A percentile compares a stretch with the other conserved stretches of the same genome.
phyloP scores from a whole-genome alignment of 371 early-diverging fungal species.

The Phascolomyces articulosus region DNA sequence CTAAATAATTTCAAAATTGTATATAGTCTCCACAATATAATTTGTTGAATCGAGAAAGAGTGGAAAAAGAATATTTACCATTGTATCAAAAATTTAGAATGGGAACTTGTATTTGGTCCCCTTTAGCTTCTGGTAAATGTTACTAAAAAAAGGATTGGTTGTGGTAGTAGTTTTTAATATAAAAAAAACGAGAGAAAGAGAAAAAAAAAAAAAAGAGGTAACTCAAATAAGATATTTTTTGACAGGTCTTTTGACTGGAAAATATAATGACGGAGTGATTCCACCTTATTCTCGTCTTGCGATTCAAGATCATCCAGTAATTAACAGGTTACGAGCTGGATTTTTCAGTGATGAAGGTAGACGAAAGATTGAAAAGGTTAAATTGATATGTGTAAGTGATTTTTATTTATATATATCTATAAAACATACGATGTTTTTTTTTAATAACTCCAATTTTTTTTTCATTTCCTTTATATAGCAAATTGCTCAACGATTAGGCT shows the following conservation, averaged over 20 bases:
- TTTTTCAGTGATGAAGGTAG: constrained; percentile 69
- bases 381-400: constrained; percentile 49
- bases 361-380: constrained; percentile 53
- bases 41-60: constrained; percentile 82
- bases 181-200: not conserved
- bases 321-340: constrained; percentile 60
- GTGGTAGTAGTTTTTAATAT: not conserved
- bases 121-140: constrained; percentile 67
- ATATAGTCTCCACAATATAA: constrained; percentile 87
- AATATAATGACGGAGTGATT: constrained; percentile 73
- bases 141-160: not conserved
- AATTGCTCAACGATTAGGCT: constrained; percentile 67
- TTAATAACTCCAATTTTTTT: not conserved
- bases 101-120: constrained; percentile 85
- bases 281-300: constrained; percentile 76
- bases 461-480: constrained; percentile 25
- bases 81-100: constrained; percentile 71
- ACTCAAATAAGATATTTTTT: not conserved
- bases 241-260: constrained; percentile 68
- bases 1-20: no score
- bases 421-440: no score
- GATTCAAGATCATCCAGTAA: constrained; percentile 65
- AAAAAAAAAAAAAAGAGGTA: not conserved
- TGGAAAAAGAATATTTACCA: constrained; percentile 79
- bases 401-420: not conserved